Base-by-base conservation (phyloP, 2,329 filamentous ascomycete genomes). In the Aspergillus sp. region DNA sequence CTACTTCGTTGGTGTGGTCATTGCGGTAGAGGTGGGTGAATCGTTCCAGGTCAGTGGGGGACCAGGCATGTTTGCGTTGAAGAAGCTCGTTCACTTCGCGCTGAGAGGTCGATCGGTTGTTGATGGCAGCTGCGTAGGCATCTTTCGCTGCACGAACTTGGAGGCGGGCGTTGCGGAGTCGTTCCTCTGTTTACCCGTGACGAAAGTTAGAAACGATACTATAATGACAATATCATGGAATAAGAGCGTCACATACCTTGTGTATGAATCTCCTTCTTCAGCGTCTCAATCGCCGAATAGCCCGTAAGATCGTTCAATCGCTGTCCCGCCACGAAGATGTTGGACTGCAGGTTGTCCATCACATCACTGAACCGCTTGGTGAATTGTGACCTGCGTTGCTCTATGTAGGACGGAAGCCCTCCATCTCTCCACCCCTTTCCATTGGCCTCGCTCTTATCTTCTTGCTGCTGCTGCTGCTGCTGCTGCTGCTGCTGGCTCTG, bases 41-140 rank as follows among this genome's bases (percentile, higher is more conserved):
- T 58, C 94, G 88, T 78, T 99, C 95, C 30, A 99, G 85, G 78
- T 99, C 95, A 1, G 81, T 75, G 0, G 93, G 88, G 0, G 88
- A 88, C 95, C 95, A 99, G 17, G 89, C 90, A 76, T 97, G 92
- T 78, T 99, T 98, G 60, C 95, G 87, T 63, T 97, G 94, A 7
- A 99, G 85, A 23, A 99, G 85, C 21, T 92, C 91, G 50, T 96
- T 97, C 41, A 98, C 93, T 81, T 99, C 95, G 67, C 95, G 91
- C 79, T 98, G 94, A 1, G 93, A 96, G 15, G 89, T 81, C n/a
- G 91, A 89, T 67, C 96, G 91, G 67, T 89, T 88, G 58, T 89
- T 84, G 65, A 95, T 93, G 32, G 92, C 91, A n/a, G 87, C 83
- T 69, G 94, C 90, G 81, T 98, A 96, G 52, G 84, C 83, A 53